phyloP scores from a whole-genome alignment of 108 stramenopile species.

The Cyclotella cryptica region DNA sequence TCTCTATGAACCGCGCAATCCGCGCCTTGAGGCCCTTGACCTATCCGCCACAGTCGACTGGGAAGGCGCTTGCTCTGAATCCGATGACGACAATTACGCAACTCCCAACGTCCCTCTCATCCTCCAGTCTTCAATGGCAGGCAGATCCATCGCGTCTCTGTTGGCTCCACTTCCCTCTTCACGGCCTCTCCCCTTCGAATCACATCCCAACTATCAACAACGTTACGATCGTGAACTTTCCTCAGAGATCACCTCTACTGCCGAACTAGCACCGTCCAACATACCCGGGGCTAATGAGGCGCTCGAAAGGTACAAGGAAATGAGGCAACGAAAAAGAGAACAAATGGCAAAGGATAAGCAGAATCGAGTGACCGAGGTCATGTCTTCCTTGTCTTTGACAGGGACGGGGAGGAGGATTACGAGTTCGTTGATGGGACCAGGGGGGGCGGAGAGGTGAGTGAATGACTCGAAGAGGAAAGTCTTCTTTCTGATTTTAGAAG shows the following conservation, averaged over 20 bases:
- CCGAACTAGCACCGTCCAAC: conserved; percentile 58
- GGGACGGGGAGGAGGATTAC: conserved; percentile 89
- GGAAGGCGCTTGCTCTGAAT: conserved; percentile 62
- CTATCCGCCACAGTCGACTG: conserved; percentile 67
- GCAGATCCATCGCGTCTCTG: conserved; percentile 75
- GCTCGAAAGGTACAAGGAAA: conserved; percentile 72
- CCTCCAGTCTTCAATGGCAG: conserved; percentile 79
- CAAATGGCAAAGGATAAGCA: conserved; percentile 91
- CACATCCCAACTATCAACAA: conserved; percentile 66
- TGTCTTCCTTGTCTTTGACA: conserved; percentile 66
- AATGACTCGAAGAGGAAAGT: not conserved
- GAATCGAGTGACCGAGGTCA: conserved; percentile 82
- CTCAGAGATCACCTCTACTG: conserved; percentile 51
- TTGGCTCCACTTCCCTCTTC: conserved; percentile 64
- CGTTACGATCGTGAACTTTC: conserved; percentile 68
- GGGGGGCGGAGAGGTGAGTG: conserved; percentile 71
- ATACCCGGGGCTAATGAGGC: conserved; percentile 67
- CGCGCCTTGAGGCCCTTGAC: conserved; percentile 75
- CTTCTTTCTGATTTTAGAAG: no score
- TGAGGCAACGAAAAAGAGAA: conserved; percentile 74
- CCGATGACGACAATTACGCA: conserved; percentile 51
- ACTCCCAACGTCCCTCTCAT: conserved; percentile 69
- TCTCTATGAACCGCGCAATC: conserved; percentile 70
- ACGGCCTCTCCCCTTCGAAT: conserved; percentile 70
- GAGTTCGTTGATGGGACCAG: conserved; percentile 87